A percentile compares a stretch with the other conserved stretches of the same genome.
Evolutionary conservation across 208 protist genomes (phyloP).

Genomic region (Wallacemonas sp.): DNA sequence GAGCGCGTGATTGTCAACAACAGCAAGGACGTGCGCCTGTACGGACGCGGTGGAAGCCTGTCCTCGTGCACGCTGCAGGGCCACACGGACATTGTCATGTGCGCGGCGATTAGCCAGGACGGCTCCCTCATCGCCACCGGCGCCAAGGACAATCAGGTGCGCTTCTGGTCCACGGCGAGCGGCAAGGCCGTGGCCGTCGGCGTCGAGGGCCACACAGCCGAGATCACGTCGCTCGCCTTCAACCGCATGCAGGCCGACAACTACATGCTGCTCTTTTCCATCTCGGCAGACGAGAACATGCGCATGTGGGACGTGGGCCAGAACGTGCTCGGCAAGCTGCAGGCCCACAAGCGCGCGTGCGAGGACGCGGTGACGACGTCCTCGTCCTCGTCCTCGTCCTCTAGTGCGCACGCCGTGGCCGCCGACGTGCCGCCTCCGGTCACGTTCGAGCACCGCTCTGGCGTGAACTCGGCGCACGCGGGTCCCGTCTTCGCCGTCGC

Average conservation of each 20-base stretch:
- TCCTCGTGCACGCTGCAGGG: constrained; percentile 67
- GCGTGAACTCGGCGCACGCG: constrained; percentile 78
- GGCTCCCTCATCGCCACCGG: constrained; percentile 78
- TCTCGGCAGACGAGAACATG: constrained; percentile 79
- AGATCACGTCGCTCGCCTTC: constrained; percentile 78
- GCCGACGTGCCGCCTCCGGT: constrained; percentile 4
- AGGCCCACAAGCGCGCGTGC: constrained; percentile 14
- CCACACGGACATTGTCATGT: constrained; percentile 86
- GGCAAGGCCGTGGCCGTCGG: constrained; percentile 71
- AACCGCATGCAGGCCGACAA: constrained; percentile 65
- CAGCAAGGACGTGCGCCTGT: constrained; percentile 86
- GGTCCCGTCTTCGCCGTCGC: constrained; percentile 78
- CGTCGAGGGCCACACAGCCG: constrained; percentile 69
- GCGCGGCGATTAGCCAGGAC: constrained; percentile 71
- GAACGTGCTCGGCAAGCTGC: constrained; percentile 35
- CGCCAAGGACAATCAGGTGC: constrained; percentile 81
- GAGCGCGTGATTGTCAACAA: constrained; percentile 83
- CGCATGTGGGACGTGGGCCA: constrained; percentile 83
- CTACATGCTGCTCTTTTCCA: constrained; percentile 77
- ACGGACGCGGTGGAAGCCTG: constrained; percentile 53
- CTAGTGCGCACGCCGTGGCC: background rate
- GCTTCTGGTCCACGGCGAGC: constrained; percentile 81
- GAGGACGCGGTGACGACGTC: background rate
- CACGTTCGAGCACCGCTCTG: constrained; percentile 54
- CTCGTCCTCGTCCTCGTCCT: background rate